Percentiles rank a stretch among this genome's conserved stretches.
Conservation (phyloP, 2,329 filamentous ascomycete genomes). For the Xylariaceae sp. region DNA sequence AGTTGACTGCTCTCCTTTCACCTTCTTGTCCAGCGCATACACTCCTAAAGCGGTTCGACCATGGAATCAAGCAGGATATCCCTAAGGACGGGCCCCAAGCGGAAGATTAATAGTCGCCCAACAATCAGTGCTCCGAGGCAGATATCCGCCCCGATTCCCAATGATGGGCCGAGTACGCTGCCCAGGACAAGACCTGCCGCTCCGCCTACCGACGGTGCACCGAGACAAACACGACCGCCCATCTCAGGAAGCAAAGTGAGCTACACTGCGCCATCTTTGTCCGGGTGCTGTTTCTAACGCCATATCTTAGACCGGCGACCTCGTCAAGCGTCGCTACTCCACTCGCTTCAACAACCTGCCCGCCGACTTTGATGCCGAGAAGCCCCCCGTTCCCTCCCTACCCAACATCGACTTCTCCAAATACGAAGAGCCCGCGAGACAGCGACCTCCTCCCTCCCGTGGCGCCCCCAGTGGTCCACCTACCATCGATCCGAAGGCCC, state of each 20-base stretch:
- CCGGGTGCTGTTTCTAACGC: no score
- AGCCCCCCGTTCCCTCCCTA: slow-evolving; percentile 68
- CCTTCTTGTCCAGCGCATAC: background rate
- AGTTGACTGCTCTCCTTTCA: background rate
- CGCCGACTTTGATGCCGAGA: slow-evolving; percentile 62
- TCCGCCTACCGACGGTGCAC: slow-evolving; percentile 26
- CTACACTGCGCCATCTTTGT: slow-evolving; percentile 16
- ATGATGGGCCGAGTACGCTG: slow-evolving; percentile 40
- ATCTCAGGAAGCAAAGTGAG: slow-evolving; percentile 54
- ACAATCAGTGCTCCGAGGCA: slow-evolving; percentile 59
- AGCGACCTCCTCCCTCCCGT: slow-evolving; percentile 51
- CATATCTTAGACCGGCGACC: slow-evolving; percentile 60
- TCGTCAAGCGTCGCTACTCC: slow-evolving; percentile 93
- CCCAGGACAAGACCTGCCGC: slow-evolving; percentile 30
- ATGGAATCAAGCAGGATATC: slow-evolving; percentile 57
- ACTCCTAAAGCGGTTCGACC: background rate
- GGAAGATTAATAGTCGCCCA: slow-evolving; percentile 50
- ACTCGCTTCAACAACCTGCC: slow-evolving; percentile 81
- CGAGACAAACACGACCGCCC: slow-evolving; percentile 40
- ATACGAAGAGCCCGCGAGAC: slow-evolving; percentile 48
- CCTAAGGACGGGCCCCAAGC: slow-evolving; percentile 56
- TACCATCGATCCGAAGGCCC: slow-evolving; percentile 68
- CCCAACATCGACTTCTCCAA: slow-evolving; percentile 50
- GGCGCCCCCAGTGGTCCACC: slow-evolving; percentile 51
- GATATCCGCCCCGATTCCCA: slow-evolving; percentile 58